These are phyloP conservation scores for Euphrasia confusa DNA, from an alignment of 257 asterid genomes.

Conservation along the genomic window DNA sequence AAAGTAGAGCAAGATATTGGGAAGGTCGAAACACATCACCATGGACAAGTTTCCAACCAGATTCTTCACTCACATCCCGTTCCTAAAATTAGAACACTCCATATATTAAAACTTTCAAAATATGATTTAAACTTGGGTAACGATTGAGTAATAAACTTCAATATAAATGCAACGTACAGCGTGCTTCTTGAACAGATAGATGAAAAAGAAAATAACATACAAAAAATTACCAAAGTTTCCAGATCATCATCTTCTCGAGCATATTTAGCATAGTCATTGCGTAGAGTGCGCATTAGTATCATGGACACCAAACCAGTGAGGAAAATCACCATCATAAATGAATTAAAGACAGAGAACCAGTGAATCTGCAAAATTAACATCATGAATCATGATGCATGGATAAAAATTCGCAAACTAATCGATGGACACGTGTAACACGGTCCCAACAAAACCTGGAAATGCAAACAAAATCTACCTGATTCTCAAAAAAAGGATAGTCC, in stretches of 20 bases:
- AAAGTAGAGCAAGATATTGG: constrained; percentile 54
- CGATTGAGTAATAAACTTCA: background rate
- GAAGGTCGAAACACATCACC: constrained; percentile 92
- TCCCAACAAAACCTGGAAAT: background rate
- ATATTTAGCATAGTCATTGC: constrained; percentile 71
- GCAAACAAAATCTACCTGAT: constrained; percentile 43
- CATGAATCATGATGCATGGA: constrained; percentile 4
- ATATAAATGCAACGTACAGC: background rate
- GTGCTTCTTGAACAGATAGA: background rate
- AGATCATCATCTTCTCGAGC: constrained; percentile 73
- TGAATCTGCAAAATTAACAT: constrained; percentile 51
- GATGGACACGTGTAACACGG: too few species aligned
- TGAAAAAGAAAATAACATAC: background rate
- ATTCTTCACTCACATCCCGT: constrained; percentile 76
- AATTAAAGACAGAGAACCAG: constrained; percentile 79
- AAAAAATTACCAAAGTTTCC: constrained; percentile 55
- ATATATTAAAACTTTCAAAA: constrained; percentile 20
- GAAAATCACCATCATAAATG: constrained; percentile 88
- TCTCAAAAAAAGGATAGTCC: constrained; percentile 82
- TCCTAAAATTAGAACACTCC: constrained; percentile 42
- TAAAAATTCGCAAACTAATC: too few species aligned
- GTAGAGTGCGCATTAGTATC: constrained; percentile 81
- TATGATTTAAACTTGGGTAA: background rate
- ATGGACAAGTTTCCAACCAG: constrained; percentile 96
- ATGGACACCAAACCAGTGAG: constrained; percentile 76